Evolutionary conservation across 2,329 filamentous ascomycete genomes (phyloP).

Genomic region (Xylogone sp.): DNA sequence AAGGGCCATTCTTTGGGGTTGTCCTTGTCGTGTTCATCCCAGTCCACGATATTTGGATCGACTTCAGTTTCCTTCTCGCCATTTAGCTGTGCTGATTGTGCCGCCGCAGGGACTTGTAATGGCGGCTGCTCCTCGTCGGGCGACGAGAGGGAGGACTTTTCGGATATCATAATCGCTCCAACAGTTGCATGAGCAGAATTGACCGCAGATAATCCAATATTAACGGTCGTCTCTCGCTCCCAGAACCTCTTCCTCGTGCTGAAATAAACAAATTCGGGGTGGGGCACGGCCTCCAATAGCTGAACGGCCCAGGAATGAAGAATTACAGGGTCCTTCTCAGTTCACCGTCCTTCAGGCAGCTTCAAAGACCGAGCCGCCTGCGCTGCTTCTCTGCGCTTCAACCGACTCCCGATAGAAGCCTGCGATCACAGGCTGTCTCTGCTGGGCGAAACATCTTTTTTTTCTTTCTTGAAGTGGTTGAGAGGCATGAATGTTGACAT

Average conservation of each 20-base stretch:
- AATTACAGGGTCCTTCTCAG: no score
- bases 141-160: not conserved
- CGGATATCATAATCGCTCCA: not conserved
- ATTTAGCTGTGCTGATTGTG: slow-evolving; percentile 15
- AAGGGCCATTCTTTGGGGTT: slow-evolving; percentile 45
- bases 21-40: slow-evolving; percentile 33
- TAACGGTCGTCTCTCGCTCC: not conserved
- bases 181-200: not conserved
- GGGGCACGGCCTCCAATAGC: no score
- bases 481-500: not conserved
- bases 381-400: no score
- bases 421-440: no score
- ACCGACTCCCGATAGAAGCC: no score
- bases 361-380: no score
- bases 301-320: no score
- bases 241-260: no score
- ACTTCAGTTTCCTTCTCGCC: slow-evolving; percentile 30
- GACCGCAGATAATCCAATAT: not conserved
- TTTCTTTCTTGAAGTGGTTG: no score
- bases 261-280: no score
- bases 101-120: slow-evolving; percentile 44
- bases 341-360: no score
- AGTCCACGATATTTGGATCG: slow-evolving; percentile 82
- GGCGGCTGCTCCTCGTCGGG: not conserved
- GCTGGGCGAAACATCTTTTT: no score